phyloP scores from a whole-genome alignment of 768 basidiomycete genomes.

The Obba rivulosa region DNA sequence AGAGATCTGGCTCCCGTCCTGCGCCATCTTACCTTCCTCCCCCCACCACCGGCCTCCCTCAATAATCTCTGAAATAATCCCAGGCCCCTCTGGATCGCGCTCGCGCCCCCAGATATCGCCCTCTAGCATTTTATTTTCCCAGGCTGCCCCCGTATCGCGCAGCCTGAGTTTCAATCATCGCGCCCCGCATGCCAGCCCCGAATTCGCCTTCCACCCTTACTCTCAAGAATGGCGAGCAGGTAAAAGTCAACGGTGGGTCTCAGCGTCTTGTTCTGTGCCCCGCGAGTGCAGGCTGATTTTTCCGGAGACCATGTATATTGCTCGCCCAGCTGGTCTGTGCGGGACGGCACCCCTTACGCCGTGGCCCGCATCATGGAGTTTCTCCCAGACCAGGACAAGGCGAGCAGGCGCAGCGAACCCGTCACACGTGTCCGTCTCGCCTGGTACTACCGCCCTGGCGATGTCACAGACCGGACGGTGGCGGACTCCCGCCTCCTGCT shows the following conservation, averaged over 20 bases:
- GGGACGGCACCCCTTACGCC: constrained; percentile 93
- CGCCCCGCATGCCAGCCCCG: constrained; percentile 16
- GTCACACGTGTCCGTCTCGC: constrained; percentile 86
- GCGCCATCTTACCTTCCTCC: constrained; percentile 18
- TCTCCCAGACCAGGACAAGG: constrained; percentile 71
- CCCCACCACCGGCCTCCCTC: constrained; percentile 13
- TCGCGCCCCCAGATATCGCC: not conserved
- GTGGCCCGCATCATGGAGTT: constrained; percentile 98
- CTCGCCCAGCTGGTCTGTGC: constrained; percentile 85
- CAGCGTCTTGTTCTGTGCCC: constrained; percentile 12
- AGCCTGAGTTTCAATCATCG: not conserved
- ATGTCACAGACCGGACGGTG: constrained; percentile 89
- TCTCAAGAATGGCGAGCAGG: constrained; percentile 79
- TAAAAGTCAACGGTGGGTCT: constrained; percentile 79
- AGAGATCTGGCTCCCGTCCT: constrained; percentile 21
- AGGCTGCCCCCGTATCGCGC: not conserved
- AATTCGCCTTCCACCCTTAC: constrained; percentile 41
- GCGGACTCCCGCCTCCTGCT: constrained; percentile 89
- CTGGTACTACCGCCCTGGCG: constrained; percentile 95
- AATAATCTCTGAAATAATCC: constrained; percentile 7
- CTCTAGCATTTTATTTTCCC: constrained; percentile 10
- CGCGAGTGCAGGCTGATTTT: constrained; percentile 30
- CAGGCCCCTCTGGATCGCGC: not conserved
- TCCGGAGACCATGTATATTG: constrained; percentile 91
- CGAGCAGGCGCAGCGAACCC: constrained; percentile 59